These are phyloP conservation scores for Emydomyces testavorans DNA, from an alignment of 2,329 filamentous ascomycete species.

Conservation along the genomic window DNA sequence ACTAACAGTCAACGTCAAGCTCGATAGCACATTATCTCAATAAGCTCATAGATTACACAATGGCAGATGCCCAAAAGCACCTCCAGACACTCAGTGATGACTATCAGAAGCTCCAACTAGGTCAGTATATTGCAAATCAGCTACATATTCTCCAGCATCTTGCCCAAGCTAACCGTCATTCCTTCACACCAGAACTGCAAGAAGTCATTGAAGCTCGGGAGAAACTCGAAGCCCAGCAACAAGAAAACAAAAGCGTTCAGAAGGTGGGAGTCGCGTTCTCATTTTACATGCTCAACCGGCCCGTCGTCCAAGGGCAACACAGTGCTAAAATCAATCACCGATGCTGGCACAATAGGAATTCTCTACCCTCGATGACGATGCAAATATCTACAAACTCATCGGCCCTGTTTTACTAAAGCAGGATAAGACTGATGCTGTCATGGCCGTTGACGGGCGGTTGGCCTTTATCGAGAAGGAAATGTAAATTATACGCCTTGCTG, in stretches of 20 bases:
- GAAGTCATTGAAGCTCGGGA: slow-evolving; percentile 65
- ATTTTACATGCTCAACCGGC: neutral
- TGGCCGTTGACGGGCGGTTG: slow-evolving; percentile 78
- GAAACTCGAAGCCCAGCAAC: slow-evolving; percentile 81
- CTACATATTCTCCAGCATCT: neutral
- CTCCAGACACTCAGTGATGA: slow-evolving; percentile 77
- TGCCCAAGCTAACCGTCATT: neutral
- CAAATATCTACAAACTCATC: slow-evolving; percentile 91
- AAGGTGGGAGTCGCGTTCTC: slow-evolving; percentile 42
- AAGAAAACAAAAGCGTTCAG: slow-evolving; percentile 82
- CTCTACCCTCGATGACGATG: slow-evolving; percentile 60
- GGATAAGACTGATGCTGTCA: slow-evolving; percentile 77
- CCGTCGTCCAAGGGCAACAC: neutral
- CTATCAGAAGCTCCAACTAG: slow-evolving; percentile 75
- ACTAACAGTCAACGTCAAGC: neutral
- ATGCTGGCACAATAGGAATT: slow-evolving; percentile 54
- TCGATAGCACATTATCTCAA: neutral
- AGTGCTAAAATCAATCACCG: neutral
- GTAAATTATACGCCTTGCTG: slow-evolving; percentile 41
- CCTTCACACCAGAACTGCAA: slow-evolving; percentile 59
- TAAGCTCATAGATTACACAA: slow-evolving; percentile 30
- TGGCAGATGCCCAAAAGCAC: slow-evolving; percentile 63
- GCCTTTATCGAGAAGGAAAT: slow-evolving; percentile 93
- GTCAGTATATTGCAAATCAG: too few species aligned
- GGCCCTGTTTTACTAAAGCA: slow-evolving; percentile 91